These are phyloP conservation scores for Plasmodium blacklocki DNA, from an alignment of 169 alveolate species.

Conservation along the genomic window DNA sequence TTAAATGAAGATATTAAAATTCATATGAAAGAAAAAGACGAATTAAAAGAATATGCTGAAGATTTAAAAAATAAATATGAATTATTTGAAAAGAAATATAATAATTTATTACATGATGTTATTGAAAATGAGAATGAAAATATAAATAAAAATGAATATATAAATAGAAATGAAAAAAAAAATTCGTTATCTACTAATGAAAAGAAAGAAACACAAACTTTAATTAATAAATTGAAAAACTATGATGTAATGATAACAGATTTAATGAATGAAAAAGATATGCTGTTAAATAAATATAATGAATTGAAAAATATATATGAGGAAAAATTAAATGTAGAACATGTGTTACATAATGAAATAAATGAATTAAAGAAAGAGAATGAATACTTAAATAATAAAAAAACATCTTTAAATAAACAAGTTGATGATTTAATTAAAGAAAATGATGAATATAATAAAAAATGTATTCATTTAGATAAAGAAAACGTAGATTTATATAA, in stretches of 20 bases:
- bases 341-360: conserved; percentile 33
- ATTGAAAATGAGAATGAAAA: conserved; percentile 35
- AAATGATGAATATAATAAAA: conserved; percentile 63
- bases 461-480: conserved; percentile 49
- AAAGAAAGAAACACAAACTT: conserved; percentile 28
- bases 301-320: conserved; percentile 46
- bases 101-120: conserved; percentile 14
- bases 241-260: conserved; percentile 59
- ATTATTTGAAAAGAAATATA: conserved; percentile 44
- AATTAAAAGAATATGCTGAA: conserved; percentile 25
- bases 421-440: conserved; percentile 32
- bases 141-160: conserved; percentile 17
- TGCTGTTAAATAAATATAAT: conserved; percentile 51
- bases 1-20: conserved; percentile 55
- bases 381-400: conserved; percentile 28
- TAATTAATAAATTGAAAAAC: conserved; percentile 37
- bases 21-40: conserved; percentile 56
- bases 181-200: conserved; percentile 12
- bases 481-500: conserved; percentile 63
- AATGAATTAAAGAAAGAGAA: conserved; percentile 33
- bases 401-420: conserved; percentile 21
- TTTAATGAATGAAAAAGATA: conserved; percentile 45
- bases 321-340: conserved; percentile 39
- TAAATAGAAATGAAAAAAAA: conserved; percentile 25
- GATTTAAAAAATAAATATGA: conserved; percentile 50